Evolutionary conservation across 169 alveolate species (phyloP), one percentile per base, ranked within the genome.

Genomic region (Eimeria sp.): DNA sequence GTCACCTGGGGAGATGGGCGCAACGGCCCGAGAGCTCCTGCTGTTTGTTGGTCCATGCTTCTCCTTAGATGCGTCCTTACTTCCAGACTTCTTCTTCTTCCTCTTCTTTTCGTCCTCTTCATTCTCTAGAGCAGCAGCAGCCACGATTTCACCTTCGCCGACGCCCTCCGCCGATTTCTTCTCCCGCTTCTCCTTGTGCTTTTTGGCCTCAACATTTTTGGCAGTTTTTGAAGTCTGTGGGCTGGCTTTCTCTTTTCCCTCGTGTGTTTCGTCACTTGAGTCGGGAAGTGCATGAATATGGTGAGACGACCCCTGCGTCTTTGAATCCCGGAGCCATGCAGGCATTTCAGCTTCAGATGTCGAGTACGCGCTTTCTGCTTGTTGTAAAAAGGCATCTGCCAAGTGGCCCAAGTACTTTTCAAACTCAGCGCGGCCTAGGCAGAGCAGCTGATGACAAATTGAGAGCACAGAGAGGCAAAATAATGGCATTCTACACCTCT

Each of bases 321-420:
- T 84, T 11, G 96, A 89, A 27, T 80, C 92, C 45, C 51, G 86
- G 54, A 92, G 96, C 96, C 96, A 92, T 47, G 34, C 96, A 11
- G 96, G 96, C 57, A 92, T 92, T 20, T 87, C 94, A 61, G 82
- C 65, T 34, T 40, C 92, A 57, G 82, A 73, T 3, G 89, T 67
- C 30, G 92, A 92, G 87, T 92, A 92, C 40, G 75, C 61, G 63
- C 86, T 45, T 25, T 92, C 96, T 45, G 96, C 96, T 65, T 92
- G 86, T 22, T 78, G 83, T 20, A 92, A 51, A 51, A 92, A 92
- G 61, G 92, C 96, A 45, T 92, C 96, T 51, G 92, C 57, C 34
- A 92, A 54, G 61, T 43, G 86, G 13, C 96, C 96, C 82, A 92
- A 80, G 70, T 92, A 80, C 75, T 43, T 49, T 49, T 80, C 61